Conservation (phyloP, 2,329 filamentous ascomycete species). For the Chlorencoelia australis region DNA sequence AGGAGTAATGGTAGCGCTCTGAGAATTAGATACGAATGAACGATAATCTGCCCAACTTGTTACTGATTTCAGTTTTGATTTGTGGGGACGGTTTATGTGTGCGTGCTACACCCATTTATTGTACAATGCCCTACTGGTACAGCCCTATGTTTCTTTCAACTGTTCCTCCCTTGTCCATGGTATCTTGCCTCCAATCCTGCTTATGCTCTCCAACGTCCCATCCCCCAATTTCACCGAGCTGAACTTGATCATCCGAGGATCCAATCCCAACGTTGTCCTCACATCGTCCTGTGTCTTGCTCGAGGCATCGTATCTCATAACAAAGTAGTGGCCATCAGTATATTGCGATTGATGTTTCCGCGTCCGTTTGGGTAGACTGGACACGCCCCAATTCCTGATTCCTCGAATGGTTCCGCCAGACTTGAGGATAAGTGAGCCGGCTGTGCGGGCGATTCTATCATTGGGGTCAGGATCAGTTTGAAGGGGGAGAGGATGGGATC, state of each 20-base stretch:
- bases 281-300: constrained; percentile 64
- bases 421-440: constrained; percentile 72
- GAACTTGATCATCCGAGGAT: constrained; percentile 84
- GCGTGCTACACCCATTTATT: constrained; percentile 7
- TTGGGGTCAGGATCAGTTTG: constrained; percentile 5
- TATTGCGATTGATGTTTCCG: constrained; percentile 76
- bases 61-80: too few species aligned
- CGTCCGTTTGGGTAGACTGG: constrained; percentile 70
- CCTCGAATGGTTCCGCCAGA: constrained; percentile 84
- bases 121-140: constrained; percentile 10
- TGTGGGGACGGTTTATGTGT: too few species aligned
- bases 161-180: constrained; percentile 21
- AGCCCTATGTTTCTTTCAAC: constrained; percentile 2
- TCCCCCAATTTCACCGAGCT: constrained; percentile 78
- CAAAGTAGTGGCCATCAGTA: constrained; percentile 87
- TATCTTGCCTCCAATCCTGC: constrained; percentile 24
- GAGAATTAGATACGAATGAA: constrained; percentile 17
- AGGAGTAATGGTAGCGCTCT: constrained; percentile 17
- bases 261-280: constrained; percentile 64
- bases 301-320: constrained; percentile 88
- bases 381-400: constrained; percentile 91
- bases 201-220: constrained; percentile 41
- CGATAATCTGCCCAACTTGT: too few species aligned
- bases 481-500: background rate
- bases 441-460: constrained; percentile 72